Percentiles rank a stretch among this genome's conserved stretches.
Evolutionary conservation across 2,329 filamentous ascomycete genomes (phyloP).

Genomic region (Colletotrichum cordylinicola): DNA sequence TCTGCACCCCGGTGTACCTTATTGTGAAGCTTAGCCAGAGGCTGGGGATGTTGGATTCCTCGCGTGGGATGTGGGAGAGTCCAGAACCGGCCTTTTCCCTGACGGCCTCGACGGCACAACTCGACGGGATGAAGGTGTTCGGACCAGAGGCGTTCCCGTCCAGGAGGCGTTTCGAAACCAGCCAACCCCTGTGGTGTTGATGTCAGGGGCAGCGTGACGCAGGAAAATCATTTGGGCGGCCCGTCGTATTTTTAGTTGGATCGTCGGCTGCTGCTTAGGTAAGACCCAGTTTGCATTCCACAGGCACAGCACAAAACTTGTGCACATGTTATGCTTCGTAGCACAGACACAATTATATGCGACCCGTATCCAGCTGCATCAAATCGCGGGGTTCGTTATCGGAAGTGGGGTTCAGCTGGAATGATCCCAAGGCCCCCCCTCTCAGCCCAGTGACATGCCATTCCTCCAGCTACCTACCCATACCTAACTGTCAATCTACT

Average conservation of each 20-base stretch:
- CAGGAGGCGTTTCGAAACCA: slow-evolving; percentile 21
- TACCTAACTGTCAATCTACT: background rate
- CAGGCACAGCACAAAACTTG: background rate
- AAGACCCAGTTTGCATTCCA: background rate
- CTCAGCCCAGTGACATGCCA: background rate
- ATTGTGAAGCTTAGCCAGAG: slow-evolving; percentile 12
- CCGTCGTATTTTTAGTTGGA: background rate
- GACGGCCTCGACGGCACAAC: background rate
- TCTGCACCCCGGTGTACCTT: slow-evolving; percentile 19
- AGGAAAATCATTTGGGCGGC: slow-evolving; percentile 12
- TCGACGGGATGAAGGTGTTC: slow-evolving; percentile 16
- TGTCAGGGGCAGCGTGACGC: background rate
- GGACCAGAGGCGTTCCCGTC: slow-evolving; percentile 9
- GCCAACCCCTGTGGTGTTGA: background rate
- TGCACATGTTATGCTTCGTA: background rate
- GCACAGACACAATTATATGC: background rate
- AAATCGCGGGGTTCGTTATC: slow-evolving; percentile 19
- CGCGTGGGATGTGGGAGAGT: background rate
- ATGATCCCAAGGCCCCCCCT: background rate
- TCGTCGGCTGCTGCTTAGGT: background rate
- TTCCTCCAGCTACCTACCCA: background rate
- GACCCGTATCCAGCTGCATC: background rate
- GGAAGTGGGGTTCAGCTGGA: slow-evolving; percentile 6
- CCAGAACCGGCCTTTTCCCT: slow-evolving; percentile 1
- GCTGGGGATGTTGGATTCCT: background rate